These are phyloP conservation scores for Rhodotorula graminis DNA, from an alignment of 768 basidiomycete species.

Conservation along the genomic window DNA sequence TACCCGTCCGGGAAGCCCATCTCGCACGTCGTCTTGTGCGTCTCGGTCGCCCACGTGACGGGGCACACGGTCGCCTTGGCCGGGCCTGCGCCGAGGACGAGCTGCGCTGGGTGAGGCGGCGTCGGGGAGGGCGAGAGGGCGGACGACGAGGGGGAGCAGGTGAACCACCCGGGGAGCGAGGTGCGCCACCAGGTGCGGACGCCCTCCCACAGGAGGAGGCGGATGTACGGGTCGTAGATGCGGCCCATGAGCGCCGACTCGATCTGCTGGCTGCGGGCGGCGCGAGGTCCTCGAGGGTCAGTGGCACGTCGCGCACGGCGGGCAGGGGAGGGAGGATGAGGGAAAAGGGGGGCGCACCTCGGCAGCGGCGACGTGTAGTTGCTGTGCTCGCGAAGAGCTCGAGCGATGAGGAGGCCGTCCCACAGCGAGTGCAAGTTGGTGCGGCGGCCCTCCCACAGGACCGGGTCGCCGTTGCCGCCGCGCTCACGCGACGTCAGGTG, in stretches of 20 bases:
- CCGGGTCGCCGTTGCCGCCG: slow-evolving; percentile 68
- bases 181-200: slow-evolving; percentile 63
- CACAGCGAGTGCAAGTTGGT: slow-evolving; percentile 36
- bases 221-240: slow-evolving; percentile 53
- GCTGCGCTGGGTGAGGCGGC: not conserved
- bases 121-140: not conserved
- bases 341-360: slow-evolving; percentile 45
- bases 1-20: slow-evolving; percentile 32
- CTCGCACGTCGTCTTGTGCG: slow-evolving; percentile 35
- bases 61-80: slow-evolving; percentile 29
- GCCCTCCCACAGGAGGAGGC: slow-evolving; percentile 82
- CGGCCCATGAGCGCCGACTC: slow-evolving; percentile 27
- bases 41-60: slow-evolving; percentile 35
- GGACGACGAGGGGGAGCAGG: slow-evolving; percentile 55
- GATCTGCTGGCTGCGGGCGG: slow-evolving; percentile 15
- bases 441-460: slow-evolving; percentile 32
- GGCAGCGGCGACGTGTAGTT: slow-evolving; percentile 78
- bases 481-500: slow-evolving; percentile 82
- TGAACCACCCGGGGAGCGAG: slow-evolving; percentile 62
- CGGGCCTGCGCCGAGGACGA: slow-evolving; percentile 15
- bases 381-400: slow-evolving; percentile 68
- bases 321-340: not conserved
- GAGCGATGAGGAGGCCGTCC: slow-evolving; percentile 77
- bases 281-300: not conserved
- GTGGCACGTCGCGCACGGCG: not conserved